Evolutionary conservation across 768 basidiomycete species (phyloP).

Genomic region (Guyanaporus albipodus): DNA sequence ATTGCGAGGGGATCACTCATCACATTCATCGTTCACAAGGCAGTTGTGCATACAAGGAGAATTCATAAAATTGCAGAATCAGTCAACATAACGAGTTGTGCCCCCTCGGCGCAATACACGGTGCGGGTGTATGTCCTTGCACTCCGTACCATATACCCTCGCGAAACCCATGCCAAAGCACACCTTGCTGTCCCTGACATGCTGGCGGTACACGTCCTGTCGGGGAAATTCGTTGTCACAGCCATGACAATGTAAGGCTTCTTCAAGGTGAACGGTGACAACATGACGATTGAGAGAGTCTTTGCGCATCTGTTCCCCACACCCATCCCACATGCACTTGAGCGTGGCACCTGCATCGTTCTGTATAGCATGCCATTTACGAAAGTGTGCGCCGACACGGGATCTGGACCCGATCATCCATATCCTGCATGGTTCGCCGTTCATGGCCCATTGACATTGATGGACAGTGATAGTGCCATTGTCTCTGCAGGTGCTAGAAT

Average conservation of each 20-base stretch:
- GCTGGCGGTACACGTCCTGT: constrained; percentile 4
- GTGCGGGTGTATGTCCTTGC: neutral
- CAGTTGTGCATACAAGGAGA: too few species aligned
- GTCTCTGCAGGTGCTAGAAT: neutral
- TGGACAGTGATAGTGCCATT: constrained; percentile 1
- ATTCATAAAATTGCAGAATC: too few species aligned
- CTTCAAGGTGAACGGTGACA: constrained; percentile 1
- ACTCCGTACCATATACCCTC: neutral
- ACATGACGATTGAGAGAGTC: constrained; percentile 5
- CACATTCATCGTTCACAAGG: too few species aligned
- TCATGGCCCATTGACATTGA: constrained; percentile 4
- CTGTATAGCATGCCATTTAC: neutral
- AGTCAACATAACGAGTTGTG: neutral
- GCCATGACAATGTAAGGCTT: constrained; percentile 1
- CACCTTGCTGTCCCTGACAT: neutral
- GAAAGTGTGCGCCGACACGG: constrained; percentile 2
- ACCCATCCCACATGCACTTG: constrained; percentile 5
- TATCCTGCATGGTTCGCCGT: too few species aligned
- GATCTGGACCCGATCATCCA: constrained; percentile 5
- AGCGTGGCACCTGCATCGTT: neutral
- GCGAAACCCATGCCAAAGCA: neutral
- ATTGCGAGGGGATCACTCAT: too few species aligned
- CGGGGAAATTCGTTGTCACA: neutral
- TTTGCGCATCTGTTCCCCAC: neutral
- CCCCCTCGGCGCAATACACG: neutral